Evolutionary conservation across 2,329 filamentous ascomycete genomes (phyloP).

Genomic region (Colletotrichum tropicicola): DNA sequence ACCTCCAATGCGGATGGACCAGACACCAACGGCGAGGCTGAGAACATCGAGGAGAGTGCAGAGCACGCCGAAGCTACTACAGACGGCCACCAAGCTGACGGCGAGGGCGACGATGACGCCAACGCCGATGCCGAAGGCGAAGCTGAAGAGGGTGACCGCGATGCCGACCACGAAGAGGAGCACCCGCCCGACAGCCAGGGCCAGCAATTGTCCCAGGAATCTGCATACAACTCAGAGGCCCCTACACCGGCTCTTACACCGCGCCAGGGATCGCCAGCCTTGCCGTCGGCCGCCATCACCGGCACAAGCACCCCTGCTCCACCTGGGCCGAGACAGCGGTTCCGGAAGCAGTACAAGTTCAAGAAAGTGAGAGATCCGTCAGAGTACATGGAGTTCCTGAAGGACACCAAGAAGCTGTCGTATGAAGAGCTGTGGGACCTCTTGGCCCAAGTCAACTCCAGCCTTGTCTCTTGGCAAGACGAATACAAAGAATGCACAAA

Average conservation of each 20-base stretch:
- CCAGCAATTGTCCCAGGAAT: constrained; percentile 17
- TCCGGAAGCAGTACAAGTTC: constrained; percentile 49
- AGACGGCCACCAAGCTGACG: constrained; percentile 34
- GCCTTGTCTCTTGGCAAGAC: constrained; percentile 60
- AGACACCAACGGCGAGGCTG: constrained; percentile 12
- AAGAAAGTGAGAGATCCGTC: constrained; percentile 60
- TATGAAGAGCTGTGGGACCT: constrained; percentile 54
- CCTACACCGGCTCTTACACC: constrained; percentile 50
- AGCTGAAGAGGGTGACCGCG: constrained; percentile 35
- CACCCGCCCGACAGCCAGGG: constrained; percentile 15
- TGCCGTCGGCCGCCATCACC: constrained; percentile 34
- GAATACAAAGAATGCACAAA: constrained; percentile 62
- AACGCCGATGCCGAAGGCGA: constrained; percentile 36
- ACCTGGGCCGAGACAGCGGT: constrained; percentile 39
- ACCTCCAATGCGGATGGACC: constrained; percentile 13
- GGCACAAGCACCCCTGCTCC: constrained; percentile 44
- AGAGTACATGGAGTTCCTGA: constrained; percentile 57
- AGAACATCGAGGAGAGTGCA: constrained; percentile 19
- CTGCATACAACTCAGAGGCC: constrained; percentile 38
- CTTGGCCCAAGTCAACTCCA: constrained; percentile 54
- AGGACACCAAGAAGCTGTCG: constrained; percentile 59
- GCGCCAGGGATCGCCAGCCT: constrained; percentile 47
- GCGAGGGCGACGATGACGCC: constrained; percentile 34
- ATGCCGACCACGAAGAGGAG: constrained; percentile 31
- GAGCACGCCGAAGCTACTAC: constrained; percentile 2